Percentiles rank a stretch among this genome's conserved stretches.
phyloP scores from a whole-genome alignment of 257 asterid genomes.

The Primulina tabacum region DNA sequence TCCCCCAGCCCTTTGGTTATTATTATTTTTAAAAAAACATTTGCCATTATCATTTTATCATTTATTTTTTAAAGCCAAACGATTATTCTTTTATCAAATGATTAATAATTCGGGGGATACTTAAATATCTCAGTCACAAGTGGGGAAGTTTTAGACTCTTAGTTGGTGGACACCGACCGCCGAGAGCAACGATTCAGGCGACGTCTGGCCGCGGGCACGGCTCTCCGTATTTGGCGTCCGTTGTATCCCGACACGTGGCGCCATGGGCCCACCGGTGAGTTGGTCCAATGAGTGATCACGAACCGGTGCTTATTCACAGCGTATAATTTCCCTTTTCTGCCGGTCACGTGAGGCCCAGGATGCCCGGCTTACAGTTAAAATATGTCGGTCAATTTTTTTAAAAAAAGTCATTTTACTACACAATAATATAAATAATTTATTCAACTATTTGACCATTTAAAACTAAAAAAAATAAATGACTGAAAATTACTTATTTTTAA shows the following conservation, averaged over 20 bases:
- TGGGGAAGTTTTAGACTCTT: conserved; percentile 9
- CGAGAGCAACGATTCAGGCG: conserved; percentile 47
- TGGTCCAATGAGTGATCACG: conserved; percentile 61
- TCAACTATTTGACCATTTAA: conserved; percentile 46
- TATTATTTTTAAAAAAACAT: background rate
- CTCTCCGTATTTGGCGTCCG: conserved; percentile 40
- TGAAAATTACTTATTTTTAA: too few relatives aligned
- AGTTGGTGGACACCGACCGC: conserved; percentile 25
- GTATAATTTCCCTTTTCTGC: conserved; percentile 20
- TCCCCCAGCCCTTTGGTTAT: conserved; percentile 28
- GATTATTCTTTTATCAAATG: background rate
- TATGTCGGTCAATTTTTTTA: conserved; percentile 43
- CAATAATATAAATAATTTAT: background rate
- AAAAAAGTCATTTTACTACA: conserved; percentile 28
- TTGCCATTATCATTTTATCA: too few relatives aligned
- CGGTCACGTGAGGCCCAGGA: conserved; percentile 84
- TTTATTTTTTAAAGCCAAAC: background rate
- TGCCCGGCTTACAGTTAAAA: conserved; percentile 54
- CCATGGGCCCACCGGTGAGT: conserved; percentile 27
- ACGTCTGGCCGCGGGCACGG: conserved; percentile 17
- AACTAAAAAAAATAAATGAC: background rate
- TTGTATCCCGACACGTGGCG: conserved; percentile 36
- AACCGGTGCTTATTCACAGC: conserved; percentile 45
- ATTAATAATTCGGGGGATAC: conserved; percentile 18
- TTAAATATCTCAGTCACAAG: conserved; percentile 29